Base-by-base conservation (phyloP, 176 grass and related monocot species). In the Zoysia pacifica region DNA sequence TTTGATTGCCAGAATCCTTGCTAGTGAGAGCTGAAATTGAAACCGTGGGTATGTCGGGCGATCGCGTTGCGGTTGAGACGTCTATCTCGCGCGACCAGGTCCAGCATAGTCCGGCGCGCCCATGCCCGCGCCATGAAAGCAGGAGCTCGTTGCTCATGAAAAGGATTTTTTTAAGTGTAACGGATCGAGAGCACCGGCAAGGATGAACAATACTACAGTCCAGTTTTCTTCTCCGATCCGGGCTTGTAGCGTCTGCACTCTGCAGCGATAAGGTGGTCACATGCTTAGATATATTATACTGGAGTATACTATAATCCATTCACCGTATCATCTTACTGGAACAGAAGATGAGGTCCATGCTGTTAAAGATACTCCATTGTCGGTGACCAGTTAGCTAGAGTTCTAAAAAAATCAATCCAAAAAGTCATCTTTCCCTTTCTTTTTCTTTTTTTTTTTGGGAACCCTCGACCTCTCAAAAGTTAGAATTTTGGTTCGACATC, bases 221-320 rank as follows among this genome's bases (percentile, higher is more conserved):
- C 11, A 52, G 50, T 52, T 52, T 52, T 52, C 11, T 52, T 52
- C 2, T 52, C 49, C 5, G 5, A 38, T 35, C 40, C 39, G 15
- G 18, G 5, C 16, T 47, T 4, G 73, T 48, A 18, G 40, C 42
- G 5, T 79, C 63, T 55, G 42, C 54, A 38, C 14, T 55, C 54
- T 8, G 16, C 54, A 64, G 36, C 14, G 79, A 73, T 82, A 52
- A 51, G 66, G 52, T 81, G 66, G n/a, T 80, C 51, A 55, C 66
- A 48, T 65, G 43, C 2, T 2, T 28, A 48, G 54, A 5, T 8
- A 2, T 38, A 28, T 28, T 28, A 28, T 28, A 28, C 28, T 28
- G 28, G 28, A 28, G 28, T 28, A 28, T 28, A 28, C 28, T 28
- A 28, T 64, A 39, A 39, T 64, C 36, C 35, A 39, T 13, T 40